Percentiles rank a stretch among this genome's conserved stretches.
These are phyloP conservation scores for Hyaloscypha bicolor DNA, from an alignment of 495 filamentous ascomycete genomes.

Conservation along the genomic window DNA sequence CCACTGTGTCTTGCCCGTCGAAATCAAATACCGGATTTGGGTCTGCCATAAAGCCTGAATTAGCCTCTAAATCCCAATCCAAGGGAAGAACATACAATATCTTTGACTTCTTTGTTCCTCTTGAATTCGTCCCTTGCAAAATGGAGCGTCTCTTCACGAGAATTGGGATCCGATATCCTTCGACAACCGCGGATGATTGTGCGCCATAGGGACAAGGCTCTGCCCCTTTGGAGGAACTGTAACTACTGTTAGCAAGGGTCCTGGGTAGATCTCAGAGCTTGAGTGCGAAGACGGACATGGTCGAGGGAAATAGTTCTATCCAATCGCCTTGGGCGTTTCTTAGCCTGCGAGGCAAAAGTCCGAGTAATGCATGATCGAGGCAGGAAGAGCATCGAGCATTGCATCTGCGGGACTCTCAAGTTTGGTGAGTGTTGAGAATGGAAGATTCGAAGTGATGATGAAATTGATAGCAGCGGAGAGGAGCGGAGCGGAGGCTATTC, in stretches of 20 bases:
- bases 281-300: slow-evolving; percentile 43
- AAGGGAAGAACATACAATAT: slow-evolving; percentile 55
- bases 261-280: neutral
- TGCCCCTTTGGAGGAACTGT: slow-evolving; percentile 62
- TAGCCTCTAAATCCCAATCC: neutral
- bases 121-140: slow-evolving; percentile 81
- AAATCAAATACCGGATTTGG: slow-evolving; percentile 58
- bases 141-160: slow-evolving; percentile 64
- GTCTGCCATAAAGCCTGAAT: slow-evolving; percentile 25
- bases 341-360: slow-evolving; percentile 41
- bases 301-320: slow-evolving; percentile 48
- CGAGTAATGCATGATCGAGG: slow-evolving; percentile 36
- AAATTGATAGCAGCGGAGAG: slow-evolving; percentile 4
- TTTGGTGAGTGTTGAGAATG: neutral
- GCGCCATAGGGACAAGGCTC: slow-evolving; percentile 59
- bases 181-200: slow-evolving; percentile 54
- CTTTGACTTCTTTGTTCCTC: slow-evolving; percentile 67
- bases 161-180: slow-evolving; percentile 50
- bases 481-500: slow-evolving; percentile 4
- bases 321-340: slow-evolving; percentile 19
- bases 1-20: slow-evolving; percentile 62
- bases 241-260: neutral
- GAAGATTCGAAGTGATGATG: slow-evolving; percentile 3
- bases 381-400: slow-evolving; percentile 26
- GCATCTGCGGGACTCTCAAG: slow-evolving; percentile 34